A percentile compares a stretch with the other conserved stretches of the same genome.
Conservation (phyloP, 495 filamentous ascomycete species). For the Neurospora africana region DNA sequence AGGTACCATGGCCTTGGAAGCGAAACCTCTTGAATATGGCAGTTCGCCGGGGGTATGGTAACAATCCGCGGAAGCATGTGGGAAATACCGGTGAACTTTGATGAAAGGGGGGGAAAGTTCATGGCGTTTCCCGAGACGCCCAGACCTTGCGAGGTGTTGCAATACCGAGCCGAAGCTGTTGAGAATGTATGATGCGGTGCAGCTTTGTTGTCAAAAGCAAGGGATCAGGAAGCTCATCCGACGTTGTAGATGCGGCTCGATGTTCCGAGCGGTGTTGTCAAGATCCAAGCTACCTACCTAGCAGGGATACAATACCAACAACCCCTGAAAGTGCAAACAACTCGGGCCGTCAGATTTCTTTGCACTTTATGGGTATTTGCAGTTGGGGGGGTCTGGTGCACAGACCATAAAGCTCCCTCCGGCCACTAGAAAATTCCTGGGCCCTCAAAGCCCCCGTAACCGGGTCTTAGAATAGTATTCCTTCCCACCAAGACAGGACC, state of each 20-base stretch:
- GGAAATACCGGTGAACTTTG: neutral
- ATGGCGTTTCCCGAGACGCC: neutral
- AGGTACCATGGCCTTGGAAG: neutral
- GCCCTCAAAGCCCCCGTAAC: too few species aligned
- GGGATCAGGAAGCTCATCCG: neutral
- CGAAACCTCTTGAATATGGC: neutral
- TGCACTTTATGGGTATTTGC: too few species aligned
- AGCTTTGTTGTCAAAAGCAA: neutral
- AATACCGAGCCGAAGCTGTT: neutral
- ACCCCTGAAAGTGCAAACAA: too few species aligned
- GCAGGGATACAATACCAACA: neutral
- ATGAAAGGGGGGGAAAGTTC: neutral
- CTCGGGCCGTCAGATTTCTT: too few species aligned
- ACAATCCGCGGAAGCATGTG: neutral
- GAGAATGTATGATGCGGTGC: neutral
- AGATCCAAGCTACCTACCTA: neutral
- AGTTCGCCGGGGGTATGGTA: neutral
- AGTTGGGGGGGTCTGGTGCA: too few species aligned
- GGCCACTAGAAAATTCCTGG: too few species aligned
- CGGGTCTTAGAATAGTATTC: too few species aligned
- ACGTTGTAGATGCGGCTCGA: neutral
- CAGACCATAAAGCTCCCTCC: too few species aligned
- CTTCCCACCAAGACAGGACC: too few species aligned
- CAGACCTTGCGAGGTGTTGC: neutral
- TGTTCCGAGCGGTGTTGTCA: neutral